Evolutionary conservation across 352 stramenopile genomes (phyloP), one percentile per base, ranked within the genome.

Genomic region (Lagenidium giganteum): DNA sequence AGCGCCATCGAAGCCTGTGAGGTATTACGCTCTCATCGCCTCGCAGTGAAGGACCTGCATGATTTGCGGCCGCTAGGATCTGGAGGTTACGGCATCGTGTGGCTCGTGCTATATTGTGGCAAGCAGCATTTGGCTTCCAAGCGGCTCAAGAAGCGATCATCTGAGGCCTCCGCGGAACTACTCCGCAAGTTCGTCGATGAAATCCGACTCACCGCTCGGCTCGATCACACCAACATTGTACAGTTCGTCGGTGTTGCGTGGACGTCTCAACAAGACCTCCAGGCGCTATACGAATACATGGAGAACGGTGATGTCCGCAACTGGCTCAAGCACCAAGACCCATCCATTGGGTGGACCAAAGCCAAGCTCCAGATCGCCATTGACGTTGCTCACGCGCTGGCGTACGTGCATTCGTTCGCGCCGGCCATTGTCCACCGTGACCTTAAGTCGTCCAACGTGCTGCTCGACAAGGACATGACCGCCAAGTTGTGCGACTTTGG

Each of bases 1-100:
- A 47, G 70, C 13, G 66, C 76, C 9, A 70, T 82, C 17, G 32
- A 73, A 33, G n/a, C n/a, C n/a, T n/a, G n/a, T n/a, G n/a, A n/a
- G n/a, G n/a, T n/a, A n/a, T n/a, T n/a, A n/a, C n/a, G n/a, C n/a
- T n/a, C n/a, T n/a, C n/a, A n/a, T 73, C 64, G 4, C 12, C 69
- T 3, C 78, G 69, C 62, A 48, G 51, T 11, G 63, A 76, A 73
- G 11, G 66, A 78, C 9, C 68, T 82, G n/a, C 28, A 73, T 30
- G 66, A 82, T 18, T 18, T 82, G 3, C 43, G 39, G 17, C 60
- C 69, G 49, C 62, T 81, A 11, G 65, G 69, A 0, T 42, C 51
- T 23, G 65, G 69, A 8, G 64, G 55, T 13, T 48, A 39, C 38
- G 60, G 54, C 13, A 51, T 69, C 16, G 60, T 78, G 0, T 78